A percentile compares a stretch with the other conserved stretches of the same genome.
phyloP scores from a whole-genome alignment of 2,329 filamentous ascomycete species.

The Podosphaera leucotricha region DNA sequence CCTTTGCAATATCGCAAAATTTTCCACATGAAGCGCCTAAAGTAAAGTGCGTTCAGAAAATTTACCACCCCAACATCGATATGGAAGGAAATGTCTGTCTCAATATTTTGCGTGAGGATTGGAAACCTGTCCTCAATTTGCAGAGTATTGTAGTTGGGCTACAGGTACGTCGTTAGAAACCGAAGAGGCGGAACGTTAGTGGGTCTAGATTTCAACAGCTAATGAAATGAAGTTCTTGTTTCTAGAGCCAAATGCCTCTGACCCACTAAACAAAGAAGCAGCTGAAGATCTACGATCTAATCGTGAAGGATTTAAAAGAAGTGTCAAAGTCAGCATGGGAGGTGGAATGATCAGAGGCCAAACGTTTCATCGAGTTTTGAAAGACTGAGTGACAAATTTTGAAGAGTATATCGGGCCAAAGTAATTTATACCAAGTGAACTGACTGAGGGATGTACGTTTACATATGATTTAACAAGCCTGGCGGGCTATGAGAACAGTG shows the following conservation, averaged over 20 bases:
- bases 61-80: conserved; percentile 98
- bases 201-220: conserved; percentile 1
- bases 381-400: conserved; percentile 13
- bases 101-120: conserved; percentile 93
- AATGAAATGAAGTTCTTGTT: conserved; percentile 53
- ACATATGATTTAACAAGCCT: no score
- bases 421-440: no score
- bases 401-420: background rate
- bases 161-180: conserved; percentile 32
- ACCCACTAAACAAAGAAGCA: conserved; percentile 96
- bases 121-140: conserved; percentile 93
- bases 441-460: no score
- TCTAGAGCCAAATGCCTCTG: conserved; percentile 87
- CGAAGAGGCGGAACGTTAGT: no score
- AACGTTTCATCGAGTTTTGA: conserved; percentile 56
- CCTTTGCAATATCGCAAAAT: conserved; percentile 77
- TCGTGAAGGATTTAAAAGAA: conserved; percentile 72
- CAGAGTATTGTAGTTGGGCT: conserved; percentile 91
- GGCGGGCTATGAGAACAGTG: no score
- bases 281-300: conserved; percentile 76
- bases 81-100: conserved; percentile 93
- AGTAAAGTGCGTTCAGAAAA: conserved; percentile 91
- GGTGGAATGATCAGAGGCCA: conserved; percentile 54
- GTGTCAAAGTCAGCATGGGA: conserved; percentile 63
- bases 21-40: conserved; percentile 97